Conservation (phyloP, 345 rosid genomes). For the Eucalyptus guilfoylei region DNA sequence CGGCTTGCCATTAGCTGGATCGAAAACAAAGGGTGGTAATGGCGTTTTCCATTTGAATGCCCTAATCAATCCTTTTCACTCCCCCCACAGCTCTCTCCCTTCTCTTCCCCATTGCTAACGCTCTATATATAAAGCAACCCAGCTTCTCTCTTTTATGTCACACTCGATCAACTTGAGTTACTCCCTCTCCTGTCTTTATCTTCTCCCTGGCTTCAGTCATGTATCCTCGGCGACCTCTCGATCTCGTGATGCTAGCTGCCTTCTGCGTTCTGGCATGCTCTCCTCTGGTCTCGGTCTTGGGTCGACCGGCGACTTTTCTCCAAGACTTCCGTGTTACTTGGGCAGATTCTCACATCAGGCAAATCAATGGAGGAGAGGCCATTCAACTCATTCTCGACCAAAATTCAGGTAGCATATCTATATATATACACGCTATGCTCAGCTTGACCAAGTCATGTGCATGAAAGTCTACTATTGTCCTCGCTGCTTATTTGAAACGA, state of each 20-base stretch:
- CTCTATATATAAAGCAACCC: conserved; percentile 2
- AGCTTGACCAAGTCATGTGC: not conserved
- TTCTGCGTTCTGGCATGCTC: not conserved
- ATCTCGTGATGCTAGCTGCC: not conserved
- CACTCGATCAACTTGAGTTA: not conserved
- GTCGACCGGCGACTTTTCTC: conserved; percentile 49
- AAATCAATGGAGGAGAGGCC: conserved; percentile 61
- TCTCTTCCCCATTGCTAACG: not conserved
- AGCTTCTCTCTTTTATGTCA: not conserved
- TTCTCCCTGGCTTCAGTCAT: not conserved
- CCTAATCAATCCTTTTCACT: conserved; percentile 1
- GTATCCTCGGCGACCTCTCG: not conserved
- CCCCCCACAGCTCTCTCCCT: not conserved
- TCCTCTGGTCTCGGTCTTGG: conserved; percentile 3
- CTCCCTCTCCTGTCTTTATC: not conserved
- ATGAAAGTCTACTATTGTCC: not conserved
- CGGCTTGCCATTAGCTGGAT: conserved; percentile 74
- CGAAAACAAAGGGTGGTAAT: conserved; percentile 31
- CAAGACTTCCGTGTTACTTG: conserved; percentile 62
- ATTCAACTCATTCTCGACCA: conserved; percentile 79
- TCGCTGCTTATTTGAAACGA: not conserved
- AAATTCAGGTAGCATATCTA: conserved; percentile 38
- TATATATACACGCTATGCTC: not conserved
- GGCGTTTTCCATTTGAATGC: not conserved
- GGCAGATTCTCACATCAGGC: conserved; percentile 64